phyloP scores from a whole-genome alignment of 2,329 filamentous ascomycete species.

The Elsinoe australis region DNA sequence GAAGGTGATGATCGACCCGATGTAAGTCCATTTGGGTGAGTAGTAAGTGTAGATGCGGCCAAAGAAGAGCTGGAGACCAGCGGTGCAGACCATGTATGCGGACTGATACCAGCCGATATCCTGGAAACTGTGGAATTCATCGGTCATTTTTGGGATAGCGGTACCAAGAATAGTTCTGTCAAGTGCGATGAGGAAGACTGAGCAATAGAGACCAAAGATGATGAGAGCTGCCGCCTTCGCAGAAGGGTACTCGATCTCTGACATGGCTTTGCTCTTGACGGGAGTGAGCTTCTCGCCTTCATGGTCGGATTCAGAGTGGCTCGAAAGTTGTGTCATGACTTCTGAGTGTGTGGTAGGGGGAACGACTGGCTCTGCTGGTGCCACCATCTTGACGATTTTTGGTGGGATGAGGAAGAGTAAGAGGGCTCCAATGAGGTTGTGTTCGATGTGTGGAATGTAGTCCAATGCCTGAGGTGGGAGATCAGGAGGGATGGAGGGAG shows the following conservation, averaged over 20 bases:
- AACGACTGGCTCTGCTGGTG: constrained; percentile 6
- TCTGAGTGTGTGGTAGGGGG: constrained; percentile 12
- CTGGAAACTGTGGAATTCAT: constrained; percentile 40
- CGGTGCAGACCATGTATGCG: constrained; percentile 37
- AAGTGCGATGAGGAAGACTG: constrained; percentile 29
- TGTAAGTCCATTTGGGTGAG: constrained; percentile 41
- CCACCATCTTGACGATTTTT: neutral
- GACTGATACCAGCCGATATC: constrained; percentile 41
- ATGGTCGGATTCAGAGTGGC: constrained; percentile 19
- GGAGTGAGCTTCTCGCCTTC: constrained; percentile 19
- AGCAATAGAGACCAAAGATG: constrained; percentile 30
- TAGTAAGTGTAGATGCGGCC: constrained; percentile 44
- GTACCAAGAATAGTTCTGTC: constrained; percentile 45
- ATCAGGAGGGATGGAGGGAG: neutral
- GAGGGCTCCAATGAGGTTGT: neutral
- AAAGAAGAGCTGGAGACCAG: constrained; percentile 37
- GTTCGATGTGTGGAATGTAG: neutral
- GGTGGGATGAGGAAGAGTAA: neutral
- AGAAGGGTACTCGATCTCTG: constrained; percentile 30
- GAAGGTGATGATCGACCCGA: constrained; percentile 41
- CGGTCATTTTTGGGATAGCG: constrained; percentile 43
- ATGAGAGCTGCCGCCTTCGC: constrained; percentile 29
- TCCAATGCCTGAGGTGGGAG: neutral
- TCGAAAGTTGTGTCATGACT: constrained; percentile 17
- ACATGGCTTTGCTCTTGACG: constrained; percentile 23